Evolutionary conservation across 2,329 filamentous ascomycete genomes (phyloP), one percentile per base, ranked within the genome.

Genomic region (Zymoseptoria ardabiliae): DNA sequence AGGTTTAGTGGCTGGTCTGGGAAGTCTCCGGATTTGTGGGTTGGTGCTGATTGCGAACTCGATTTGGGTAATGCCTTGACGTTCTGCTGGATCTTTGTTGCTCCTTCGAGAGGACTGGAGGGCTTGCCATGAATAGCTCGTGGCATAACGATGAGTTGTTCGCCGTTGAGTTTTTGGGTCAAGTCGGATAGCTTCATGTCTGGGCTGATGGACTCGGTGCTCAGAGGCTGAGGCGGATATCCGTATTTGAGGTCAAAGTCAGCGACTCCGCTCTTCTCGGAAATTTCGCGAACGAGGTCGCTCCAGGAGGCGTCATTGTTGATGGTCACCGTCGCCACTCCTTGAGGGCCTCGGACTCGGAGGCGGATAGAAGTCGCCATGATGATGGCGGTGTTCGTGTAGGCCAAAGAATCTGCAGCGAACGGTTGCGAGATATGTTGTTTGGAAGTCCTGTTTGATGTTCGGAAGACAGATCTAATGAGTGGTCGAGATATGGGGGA

Each of bases 201-300:
- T 64, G 75, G 72, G 59, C 83, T 78, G 28, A 81, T 80, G 49
- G 76, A 71, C 45, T 82, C 79, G 9, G 87, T 77, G 41, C 85
- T 79, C 17, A 97, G 80, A 0, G 84, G 78, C 69, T 87, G 85
- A 22, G 90, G 86, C 0, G 93, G 93, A 68, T 89, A 96, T 41
- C 91, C 91, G 75, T 88, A 90, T 78, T 94, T 96, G 63, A 96
- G 78, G 50, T 88, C 83, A 69, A 93, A 91, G 13, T 79, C 78
- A 6, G 79, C 69, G 17, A 93, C 79, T 4, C 82, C 82, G 1
- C 89, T 90, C 68, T 84, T 83, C 54, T 82, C 76, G 55, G 79
- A 80, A 68, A 92, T 85, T 54, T 82, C 78, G 3, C 79, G 71
- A 53, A 86, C 77, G 1, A 92, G 78, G 56, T 85, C 79, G 53